Evolutionary conservation across 441 rosid species (phyloP).

Genomic region (Dalechampia spathulata): DNA sequence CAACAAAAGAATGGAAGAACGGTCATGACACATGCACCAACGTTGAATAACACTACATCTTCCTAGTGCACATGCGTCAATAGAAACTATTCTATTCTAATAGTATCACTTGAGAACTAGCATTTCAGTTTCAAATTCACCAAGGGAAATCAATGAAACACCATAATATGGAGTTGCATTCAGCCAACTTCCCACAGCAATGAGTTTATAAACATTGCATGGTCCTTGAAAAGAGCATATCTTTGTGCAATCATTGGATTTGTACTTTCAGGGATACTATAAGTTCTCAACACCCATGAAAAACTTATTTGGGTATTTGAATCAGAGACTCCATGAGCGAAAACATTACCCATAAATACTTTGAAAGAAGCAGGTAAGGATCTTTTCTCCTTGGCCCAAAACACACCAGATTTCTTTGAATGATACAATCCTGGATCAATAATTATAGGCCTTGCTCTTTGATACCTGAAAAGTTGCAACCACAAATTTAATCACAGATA

Average conservation of each 20-base stretch:
- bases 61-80: neutral
- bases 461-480: conserved; percentile 37
- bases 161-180: neutral
- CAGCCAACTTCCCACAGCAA: neutral
- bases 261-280: too few relatives aligned
- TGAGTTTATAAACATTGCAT: neutral
- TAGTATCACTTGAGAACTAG: neutral
- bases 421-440: conserved; percentile 91
- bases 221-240: too few relatives aligned
- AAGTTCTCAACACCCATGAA: too few relatives aligned
- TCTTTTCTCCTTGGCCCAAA: conserved; percentile 85
- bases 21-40: too few relatives aligned
- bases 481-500: neutral
- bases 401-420: conserved; percentile 67
- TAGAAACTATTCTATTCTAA: neutral
- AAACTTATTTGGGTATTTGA: too few relatives aligned
- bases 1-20: too few relatives aligned
- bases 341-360: conserved; percentile 56
- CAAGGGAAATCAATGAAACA: neutral
- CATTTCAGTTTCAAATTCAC: neutral
- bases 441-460: conserved; percentile 84
- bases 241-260: too few relatives aligned
- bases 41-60: neutral
- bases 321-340: too few relatives aligned
- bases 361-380: conserved; percentile 83